Conservation (phyloP, 2,329 filamentous ascomycete species). For the Uncinocarpus reesii region DNA sequence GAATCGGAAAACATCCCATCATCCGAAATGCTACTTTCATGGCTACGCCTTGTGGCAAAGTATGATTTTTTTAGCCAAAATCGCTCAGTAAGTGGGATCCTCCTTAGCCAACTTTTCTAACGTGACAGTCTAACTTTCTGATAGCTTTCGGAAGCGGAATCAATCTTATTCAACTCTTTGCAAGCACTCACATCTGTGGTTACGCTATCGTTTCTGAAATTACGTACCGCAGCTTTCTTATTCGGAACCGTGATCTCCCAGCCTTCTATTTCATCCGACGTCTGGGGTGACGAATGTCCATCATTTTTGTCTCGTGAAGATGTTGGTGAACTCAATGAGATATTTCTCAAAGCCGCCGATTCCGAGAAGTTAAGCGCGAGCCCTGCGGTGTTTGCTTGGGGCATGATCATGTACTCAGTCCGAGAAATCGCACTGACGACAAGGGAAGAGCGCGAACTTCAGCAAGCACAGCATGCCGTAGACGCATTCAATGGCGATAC, state of each 20-base stretch:
- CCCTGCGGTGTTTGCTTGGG: constrained; percentile 72
- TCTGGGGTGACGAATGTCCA: constrained; percentile 30
- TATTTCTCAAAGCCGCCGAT: constrained; percentile 53
- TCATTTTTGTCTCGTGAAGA: constrained; percentile 62
- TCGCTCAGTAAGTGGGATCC: constrained; percentile 39
- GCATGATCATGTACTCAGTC: constrained; percentile 61
- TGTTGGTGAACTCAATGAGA: constrained; percentile 61
- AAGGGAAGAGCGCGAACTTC: constrained; percentile 44
- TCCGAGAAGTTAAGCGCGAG: constrained; percentile 52
- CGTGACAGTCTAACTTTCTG: constrained; percentile 18
- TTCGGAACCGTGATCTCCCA: constrained; percentile 25
- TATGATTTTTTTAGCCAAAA: constrained; percentile 61
- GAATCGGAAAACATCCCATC: constrained; percentile 48
- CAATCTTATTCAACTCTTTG: constrained; percentile 43
- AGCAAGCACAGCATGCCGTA: constrained; percentile 34
- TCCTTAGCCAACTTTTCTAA: background rate
- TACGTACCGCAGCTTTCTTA: constrained; percentile 50
- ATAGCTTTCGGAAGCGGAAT: constrained; percentile 34
- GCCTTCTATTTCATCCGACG: constrained; percentile 20
- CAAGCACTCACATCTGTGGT: constrained; percentile 60
- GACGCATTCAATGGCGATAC: constrained; percentile 33
- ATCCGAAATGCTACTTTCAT: constrained; percentile 51
- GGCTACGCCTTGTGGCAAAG: constrained; percentile 63
- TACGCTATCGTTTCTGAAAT: constrained; percentile 62
- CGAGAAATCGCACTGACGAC: constrained; percentile 52